phyloP scores from a whole-genome alignment of 352 stramenopile genomes.

The Phytophthora boehmeriae region DNA sequence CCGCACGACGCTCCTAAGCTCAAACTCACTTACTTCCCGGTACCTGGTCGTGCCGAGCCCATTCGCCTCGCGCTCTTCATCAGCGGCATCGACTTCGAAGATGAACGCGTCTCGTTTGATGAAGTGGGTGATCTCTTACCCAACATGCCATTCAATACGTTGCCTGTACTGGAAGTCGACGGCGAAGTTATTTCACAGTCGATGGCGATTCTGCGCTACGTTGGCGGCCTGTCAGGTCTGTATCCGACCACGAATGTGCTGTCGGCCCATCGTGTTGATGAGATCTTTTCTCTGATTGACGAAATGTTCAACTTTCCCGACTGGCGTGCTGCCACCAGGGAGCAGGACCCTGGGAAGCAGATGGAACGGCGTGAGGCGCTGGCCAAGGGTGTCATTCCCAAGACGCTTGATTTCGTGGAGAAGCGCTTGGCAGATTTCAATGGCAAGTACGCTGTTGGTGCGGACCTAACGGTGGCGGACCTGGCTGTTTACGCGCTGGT shows the following conservation, averaged over 20 bases:
- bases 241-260: constrained; percentile 48
- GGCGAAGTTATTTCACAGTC: constrained; percentile 55
- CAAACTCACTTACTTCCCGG: constrained; percentile 64
- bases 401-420: constrained; percentile 48
- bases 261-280: constrained; percentile 45
- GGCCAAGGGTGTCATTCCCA: constrained; percentile 35
- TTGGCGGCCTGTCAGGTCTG: constrained; percentile 53
- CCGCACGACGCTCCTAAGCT: constrained; percentile 36
- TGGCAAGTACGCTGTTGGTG: constrained; percentile 37
- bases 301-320: constrained; percentile 43
- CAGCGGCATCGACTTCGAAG: constrained; percentile 55
- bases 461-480: constrained; percentile 54
- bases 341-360: constrained; percentile 41
- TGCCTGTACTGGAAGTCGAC: constrained; percentile 54
- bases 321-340: constrained; percentile 25
- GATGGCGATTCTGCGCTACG: constrained; percentile 65
- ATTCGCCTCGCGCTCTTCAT: constrained; percentile 60
- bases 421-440: constrained; percentile 49
- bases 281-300: constrained; percentile 45
- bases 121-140: constrained; percentile 46
- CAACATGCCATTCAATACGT: constrained; percentile 44
- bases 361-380: constrained; percentile 45
- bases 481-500: constrained; percentile 52
- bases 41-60: constrained; percentile 45
- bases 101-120: constrained; percentile 46